These are phyloP conservation scores for Ophiorrhiza pumila DNA, from an alignment of 257 asterid genomes.

Conservation along the genomic window DNA sequence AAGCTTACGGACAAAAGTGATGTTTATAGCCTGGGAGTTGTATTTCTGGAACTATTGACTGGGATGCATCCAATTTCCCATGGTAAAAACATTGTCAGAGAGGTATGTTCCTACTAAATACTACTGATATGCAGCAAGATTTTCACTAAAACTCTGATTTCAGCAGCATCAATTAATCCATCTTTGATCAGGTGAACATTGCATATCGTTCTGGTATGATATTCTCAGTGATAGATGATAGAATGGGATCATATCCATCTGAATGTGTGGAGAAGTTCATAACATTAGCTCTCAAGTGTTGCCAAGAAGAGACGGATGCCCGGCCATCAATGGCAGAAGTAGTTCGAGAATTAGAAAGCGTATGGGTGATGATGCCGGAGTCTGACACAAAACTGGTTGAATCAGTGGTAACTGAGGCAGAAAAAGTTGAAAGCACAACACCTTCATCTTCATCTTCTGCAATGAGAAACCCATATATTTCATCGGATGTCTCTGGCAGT, in stretches of 20 bases:
- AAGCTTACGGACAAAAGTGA: slow-evolving; percentile 96
- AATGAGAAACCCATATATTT: slow-evolving; percentile 21
- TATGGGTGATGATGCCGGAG: slow-evolving; percentile 29
- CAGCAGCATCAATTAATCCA: not conserved
- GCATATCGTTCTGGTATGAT: slow-evolving; percentile 57
- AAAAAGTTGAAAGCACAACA: slow-evolving; percentile 12
- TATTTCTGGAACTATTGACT: slow-evolving; percentile 80
- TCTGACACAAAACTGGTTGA: slow-evolving; percentile 19
- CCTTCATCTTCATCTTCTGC: slow-evolving; percentile 19
- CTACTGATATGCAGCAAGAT: too few relatives aligned
- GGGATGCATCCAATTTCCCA: slow-evolving; percentile 95
- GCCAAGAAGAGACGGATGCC: slow-evolving; percentile 28
- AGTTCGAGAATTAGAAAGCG: slow-evolving; percentile 32
- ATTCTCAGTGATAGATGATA: slow-evolving; percentile 31
- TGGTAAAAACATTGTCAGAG: slow-evolving; percentile 97
- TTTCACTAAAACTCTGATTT: too few relatives aligned
- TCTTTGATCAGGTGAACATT: slow-evolving; percentile 52
- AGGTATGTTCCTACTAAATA: slow-evolving; percentile 71
- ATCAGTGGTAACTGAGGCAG: slow-evolving; percentile 19
- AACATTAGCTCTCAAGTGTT: slow-evolving; percentile 36
- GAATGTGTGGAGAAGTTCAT: slow-evolving; percentile 35
- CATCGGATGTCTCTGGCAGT: slow-evolving; percentile 31
- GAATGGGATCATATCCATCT: slow-evolving; percentile 32
- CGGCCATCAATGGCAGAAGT: slow-evolving; percentile 40
- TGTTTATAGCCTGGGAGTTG: slow-evolving; percentile 95